Evolutionary conservation across 768 basidiomycete genomes (phyloP), one percentile per base, ranked within the genome.

Genomic region (Lactarius sp.): DNA sequence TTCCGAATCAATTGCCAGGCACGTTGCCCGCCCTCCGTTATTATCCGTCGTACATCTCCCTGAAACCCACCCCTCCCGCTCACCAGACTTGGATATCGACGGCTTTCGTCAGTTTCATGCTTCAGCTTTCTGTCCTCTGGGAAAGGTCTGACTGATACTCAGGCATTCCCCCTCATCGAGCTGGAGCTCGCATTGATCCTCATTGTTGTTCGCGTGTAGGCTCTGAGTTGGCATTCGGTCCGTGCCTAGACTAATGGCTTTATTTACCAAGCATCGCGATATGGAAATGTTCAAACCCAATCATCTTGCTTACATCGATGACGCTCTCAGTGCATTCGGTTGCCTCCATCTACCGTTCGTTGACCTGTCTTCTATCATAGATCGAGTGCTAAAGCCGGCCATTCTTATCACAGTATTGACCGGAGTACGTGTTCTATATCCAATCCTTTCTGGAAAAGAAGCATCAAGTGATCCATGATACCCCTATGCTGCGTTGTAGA

Each of bases 171-270:
- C 7, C 46, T 58, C 14, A 1, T 58, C 12, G 56, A 58, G 34
- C 9, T 58, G 10, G 56, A 58, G 46, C 46, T 58, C 44, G 18
- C 34, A 0, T 10, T 58, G 46, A 6, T 49, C 12, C 56, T 58
- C 34, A 58, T 58, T 36, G 56, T 58, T 37, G 13, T 58, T 27
- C 56, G 56, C 12, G 56, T 58, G 56, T 58, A 49, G 36, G 56
- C 22, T 37, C 34, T 16, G 34, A 12, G 13, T 36, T 20, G 10
- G 22, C 34, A 3, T 33, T 33, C 7, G 14, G 3, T 42, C 6
- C 18, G 13, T 2, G 4, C 10, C 7, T 16, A 18, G 5, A 13
- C 9, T 7, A 0, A 14, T 58, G 10, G 37, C 56, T 5, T 36
- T 34, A 6, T 49, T 16, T 9, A 3, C 5, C 6, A 58, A 44